phyloP scores from a whole-genome alignment of 2,329 filamentous ascomycete genomes.

The Trichoderma aggressivum region DNA sequence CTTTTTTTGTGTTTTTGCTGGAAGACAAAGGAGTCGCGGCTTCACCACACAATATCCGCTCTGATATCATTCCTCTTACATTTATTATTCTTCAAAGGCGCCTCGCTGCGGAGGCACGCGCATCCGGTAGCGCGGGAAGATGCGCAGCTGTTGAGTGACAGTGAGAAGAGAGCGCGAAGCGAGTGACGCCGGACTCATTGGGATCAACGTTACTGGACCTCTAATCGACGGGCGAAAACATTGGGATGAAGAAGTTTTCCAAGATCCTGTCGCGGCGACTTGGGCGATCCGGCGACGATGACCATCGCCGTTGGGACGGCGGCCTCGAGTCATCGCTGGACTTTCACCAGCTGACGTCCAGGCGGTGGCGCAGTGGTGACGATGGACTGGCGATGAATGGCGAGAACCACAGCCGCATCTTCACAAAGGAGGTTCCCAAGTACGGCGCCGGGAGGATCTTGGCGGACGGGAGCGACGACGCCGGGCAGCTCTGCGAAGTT shows the following conservation, averaged over 20 bases:
- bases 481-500: slow-evolving; percentile 28
- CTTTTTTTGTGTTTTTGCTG: neutral
- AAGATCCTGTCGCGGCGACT: slow-evolving; percentile 35
- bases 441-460: slow-evolving; percentile 30
- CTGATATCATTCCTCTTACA: neutral
- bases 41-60: neutral
- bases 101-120: neutral
- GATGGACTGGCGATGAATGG: slow-evolving; percentile 19
- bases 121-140: neutral
- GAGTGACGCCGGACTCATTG: neutral
- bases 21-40: neutral
- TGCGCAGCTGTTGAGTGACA: neutral
- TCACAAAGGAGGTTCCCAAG: slow-evolving; percentile 19
- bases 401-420: slow-evolving; percentile 3
- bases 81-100: neutral
- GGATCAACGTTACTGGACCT: neutral
- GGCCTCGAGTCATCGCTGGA: slow-evolving; percentile 29
- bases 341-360: slow-evolving; percentile 35
- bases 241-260: slow-evolving; percentile 37
- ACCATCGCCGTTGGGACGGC: slow-evolving; percentile 19
- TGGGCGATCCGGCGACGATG: slow-evolving; percentile 25
- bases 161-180: neutral
- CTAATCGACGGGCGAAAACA: neutral
- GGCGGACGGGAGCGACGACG: slow-evolving; percentile 25
- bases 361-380: slow-evolving; percentile 21